Evolutionary conservation across 805 yeast genomes (phyloP).

Genomic region (Osmozyma mogii): DNA sequence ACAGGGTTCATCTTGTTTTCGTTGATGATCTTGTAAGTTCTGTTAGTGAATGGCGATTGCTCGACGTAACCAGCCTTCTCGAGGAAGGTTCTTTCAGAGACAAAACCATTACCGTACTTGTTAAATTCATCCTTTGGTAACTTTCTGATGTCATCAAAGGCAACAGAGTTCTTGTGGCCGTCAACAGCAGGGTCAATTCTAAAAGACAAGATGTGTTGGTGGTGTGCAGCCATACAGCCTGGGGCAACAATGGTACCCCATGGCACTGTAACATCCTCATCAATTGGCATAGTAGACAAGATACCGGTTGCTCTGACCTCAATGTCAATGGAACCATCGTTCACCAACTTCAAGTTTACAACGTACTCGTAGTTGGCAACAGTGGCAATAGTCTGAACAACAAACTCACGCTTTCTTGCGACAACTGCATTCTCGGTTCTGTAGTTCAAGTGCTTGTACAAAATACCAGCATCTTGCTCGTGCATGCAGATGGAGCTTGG

Average conservation of each 20-base stretch:
- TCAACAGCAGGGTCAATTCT: conserved; percentile 79
- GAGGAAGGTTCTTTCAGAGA: conserved; percentile 51
- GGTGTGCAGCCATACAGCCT: conserved; percentile 76
- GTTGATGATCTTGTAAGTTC: conserved; percentile 68
- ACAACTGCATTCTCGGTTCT: conserved; percentile 65
- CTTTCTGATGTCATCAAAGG: conserved; percentile 60
- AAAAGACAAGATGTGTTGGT: conserved; percentile 72
- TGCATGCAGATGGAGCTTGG: conserved; percentile 75
- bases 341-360: conserved; percentile 63
- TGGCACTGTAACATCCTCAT: conserved; percentile 59
- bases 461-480: conserved; percentile 68
- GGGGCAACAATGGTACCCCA: conserved; percentile 76
- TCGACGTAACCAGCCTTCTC: conserved; percentile 68
- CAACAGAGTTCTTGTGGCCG: conserved; percentile 71
- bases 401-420: conserved; percentile 71
- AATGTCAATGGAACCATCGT: conserved; percentile 69
- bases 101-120: conserved; percentile 65
- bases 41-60: conserved; percentile 67
- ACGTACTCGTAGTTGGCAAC: conserved; percentile 82
- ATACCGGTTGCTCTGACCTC: conserved; percentile 85
- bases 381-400: conserved; percentile 74
- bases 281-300: conserved; percentile 76
- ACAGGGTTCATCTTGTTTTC: conserved; percentile 64
- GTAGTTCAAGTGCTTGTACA: conserved; percentile 75
- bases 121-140: conserved; percentile 49